Conservation (phyloP, 345 rosid species). For the Adansonia digitata region DNA sequence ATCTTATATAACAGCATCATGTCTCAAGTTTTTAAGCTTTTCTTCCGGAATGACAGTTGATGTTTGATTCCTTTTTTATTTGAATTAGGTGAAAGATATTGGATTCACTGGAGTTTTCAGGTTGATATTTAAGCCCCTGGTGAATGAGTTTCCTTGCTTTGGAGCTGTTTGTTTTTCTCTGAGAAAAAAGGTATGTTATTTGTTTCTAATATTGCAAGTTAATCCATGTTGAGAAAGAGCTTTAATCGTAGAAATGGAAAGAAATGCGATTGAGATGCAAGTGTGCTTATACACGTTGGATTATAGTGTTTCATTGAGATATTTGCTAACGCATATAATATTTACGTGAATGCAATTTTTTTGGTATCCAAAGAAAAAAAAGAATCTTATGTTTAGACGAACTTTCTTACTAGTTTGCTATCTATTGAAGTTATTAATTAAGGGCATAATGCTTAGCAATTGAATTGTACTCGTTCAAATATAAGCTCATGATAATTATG, state of each 20-base stretch:
- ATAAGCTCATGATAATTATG: background rate
- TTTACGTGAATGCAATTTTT: background rate
- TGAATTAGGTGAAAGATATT: slow-evolving; percentile 76
- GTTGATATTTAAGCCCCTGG: slow-evolving; percentile 91
- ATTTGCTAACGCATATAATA: background rate
- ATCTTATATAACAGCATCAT: background rate
- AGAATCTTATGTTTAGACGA: background rate
- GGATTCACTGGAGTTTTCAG: slow-evolving; percentile 99
- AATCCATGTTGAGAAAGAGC: background rate
- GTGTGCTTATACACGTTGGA: background rate
- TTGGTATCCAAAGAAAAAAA: background rate
- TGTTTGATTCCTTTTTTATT: slow-evolving; percentile 17
- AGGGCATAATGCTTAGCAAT: background rate
- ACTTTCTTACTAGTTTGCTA: background rate
- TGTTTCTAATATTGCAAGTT: slow-evolving; percentile 1
- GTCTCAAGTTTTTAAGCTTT: slow-evolving; percentile 1
- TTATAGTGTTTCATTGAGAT: background rate
- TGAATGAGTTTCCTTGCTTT: slow-evolving; percentile 92
- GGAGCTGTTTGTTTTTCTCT: slow-evolving; percentile 94
- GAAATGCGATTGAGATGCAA: background rate
- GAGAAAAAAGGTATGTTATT: slow-evolving; percentile 66
- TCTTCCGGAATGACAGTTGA: slow-evolving; percentile 3
- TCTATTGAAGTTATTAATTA: background rate
- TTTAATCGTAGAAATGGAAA: background rate
- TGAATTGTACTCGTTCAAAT: background rate